A percentile compares a stretch with the other conserved stretches of the same genome.
These are phyloP conservation scores for Bjerkandera adusta DNA, from an alignment of 1,284 basidiomycete genomes.

Conservation along the genomic window DNA sequence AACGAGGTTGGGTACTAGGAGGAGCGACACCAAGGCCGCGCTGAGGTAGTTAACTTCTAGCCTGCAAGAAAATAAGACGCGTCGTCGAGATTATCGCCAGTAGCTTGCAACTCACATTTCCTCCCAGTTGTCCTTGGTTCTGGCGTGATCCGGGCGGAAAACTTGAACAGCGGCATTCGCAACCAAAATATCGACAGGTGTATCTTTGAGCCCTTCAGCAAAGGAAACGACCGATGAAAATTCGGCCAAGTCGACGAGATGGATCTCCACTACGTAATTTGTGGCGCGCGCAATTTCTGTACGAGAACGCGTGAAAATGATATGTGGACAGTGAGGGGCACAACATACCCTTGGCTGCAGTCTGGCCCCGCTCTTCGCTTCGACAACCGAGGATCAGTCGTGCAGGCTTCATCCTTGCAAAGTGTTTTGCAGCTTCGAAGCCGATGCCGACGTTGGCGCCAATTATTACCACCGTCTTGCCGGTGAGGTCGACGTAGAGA, in stretches of 20 bases:
- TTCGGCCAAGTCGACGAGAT: conserved; percentile 28
- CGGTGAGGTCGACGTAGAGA: conserved; percentile 25
- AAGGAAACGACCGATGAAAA: conserved; percentile 31
- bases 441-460: conserved; percentile 36
- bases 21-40: conserved; percentile 25
- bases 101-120: conserved; percentile 18
- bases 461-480: conserved; percentile 31
- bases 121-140: conserved; percentile 33
- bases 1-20: conserved; percentile 28
- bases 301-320: not conserved
- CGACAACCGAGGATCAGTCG: conserved; percentile 30
- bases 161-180: conserved; percentile 31
- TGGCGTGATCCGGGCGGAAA: conserved; percentile 13
- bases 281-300: conserved; percentile 27
- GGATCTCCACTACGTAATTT: conserved; percentile 25
- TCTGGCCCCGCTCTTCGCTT: conserved; percentile 23
- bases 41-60: conserved; percentile 33
- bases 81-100: not conserved
- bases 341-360: conserved; percentile 21
- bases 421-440: conserved; percentile 31
- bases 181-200: conserved; percentile 32
- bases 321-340: too few species aligned
- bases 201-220: conserved; percentile 25
- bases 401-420: conserved; percentile 31
- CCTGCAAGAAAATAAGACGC: conserved; percentile 13